These are phyloP conservation scores for Cryptosporidium ubiquitum DNA, from an alignment of 169 alveolate genomes.

Conservation along the genomic window DNA sequence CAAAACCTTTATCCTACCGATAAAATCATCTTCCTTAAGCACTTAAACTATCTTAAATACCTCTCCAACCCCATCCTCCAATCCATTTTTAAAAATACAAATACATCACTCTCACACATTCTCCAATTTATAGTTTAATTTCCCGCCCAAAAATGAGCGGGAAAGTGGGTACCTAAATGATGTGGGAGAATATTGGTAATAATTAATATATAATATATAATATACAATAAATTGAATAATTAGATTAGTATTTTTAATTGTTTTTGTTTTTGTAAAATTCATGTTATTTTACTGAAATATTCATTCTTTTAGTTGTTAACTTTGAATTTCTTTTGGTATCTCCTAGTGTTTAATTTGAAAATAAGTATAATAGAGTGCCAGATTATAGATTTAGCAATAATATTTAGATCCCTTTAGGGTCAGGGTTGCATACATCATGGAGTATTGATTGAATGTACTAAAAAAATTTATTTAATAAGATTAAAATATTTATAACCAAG, in stretches of 20 bases:
- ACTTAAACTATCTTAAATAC: conserved; percentile 13
- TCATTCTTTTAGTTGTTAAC: neutral
- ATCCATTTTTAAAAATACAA: conserved; percentile 31
- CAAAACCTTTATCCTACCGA: conserved; percentile 41
- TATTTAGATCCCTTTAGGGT: no score
- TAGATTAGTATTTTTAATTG: neutral
- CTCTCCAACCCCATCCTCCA: conserved; percentile 52
- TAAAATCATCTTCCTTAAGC: conserved; percentile 13
- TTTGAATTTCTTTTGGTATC: no score
- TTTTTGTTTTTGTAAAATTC: no score
- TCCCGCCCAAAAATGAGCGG: conserved; percentile 40
- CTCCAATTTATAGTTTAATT: conserved; percentile 23
- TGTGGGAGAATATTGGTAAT: neutral
- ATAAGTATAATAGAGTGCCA: no score
- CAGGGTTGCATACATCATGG: no score
- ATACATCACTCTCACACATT: neutral
- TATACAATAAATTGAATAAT: no score
- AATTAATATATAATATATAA: no score
- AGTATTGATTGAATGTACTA: neutral
- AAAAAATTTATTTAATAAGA: neutral
- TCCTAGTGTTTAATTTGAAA: no score
- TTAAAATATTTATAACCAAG: neutral
- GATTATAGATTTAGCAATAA: no score
- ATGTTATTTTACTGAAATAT: neutral
- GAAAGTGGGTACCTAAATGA: neutral